Evolutionary conservation across 2,329 filamentous ascomycete species (phyloP), one percentile per base, ranked within the genome.

Genomic region (Rhynchosporium agropyri): DNA sequence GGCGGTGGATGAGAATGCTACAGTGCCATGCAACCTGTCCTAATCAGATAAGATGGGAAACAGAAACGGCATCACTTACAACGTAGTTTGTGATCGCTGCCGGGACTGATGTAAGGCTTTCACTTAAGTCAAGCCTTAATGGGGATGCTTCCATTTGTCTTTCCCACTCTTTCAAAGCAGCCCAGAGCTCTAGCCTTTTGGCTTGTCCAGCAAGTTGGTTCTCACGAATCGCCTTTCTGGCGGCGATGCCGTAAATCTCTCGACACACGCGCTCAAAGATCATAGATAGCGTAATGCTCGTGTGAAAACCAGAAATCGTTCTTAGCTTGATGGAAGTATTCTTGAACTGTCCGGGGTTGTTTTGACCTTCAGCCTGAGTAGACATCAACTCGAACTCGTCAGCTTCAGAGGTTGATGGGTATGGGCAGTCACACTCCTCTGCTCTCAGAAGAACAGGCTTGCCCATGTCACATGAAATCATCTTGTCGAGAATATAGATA

Each of bases 331-430:
- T 63, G 2, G 65, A 53, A 4, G 51, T 62, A 43, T 67, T 69
- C 7, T 62, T 61, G 33, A 61, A 40, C 4, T 60, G 60, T 1
- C 62, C 60, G 9, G 65, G 28, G 3, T 33, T 45, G 3, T 48
- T 46, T 42, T 65, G 53, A 31, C 42, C 58, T 58, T 61, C 54
- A 26, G 57, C 29, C 26, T 66, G 60, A 2, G 62, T 46, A 10
- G 70, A 67, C 67, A 73, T 70, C 15, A 74, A 61, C 50, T 74
- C 72, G 57, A 72, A 74, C 42, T 74, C 72, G 45, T 74, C 72
- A 8, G 72, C 69, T 49, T 74, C 71, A 1, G 66, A 67, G 12
- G 65, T 63, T 0, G 71, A 73, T 5, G 72, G 72, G 58, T 68
- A 71, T 8, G 70, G 68, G 28, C 67, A 66, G 56, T 74, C 71